Evolutionary conservation across 2,329 filamentous ascomycete genomes (phyloP).

Genomic region (Grosmannia penicillata): DNA sequence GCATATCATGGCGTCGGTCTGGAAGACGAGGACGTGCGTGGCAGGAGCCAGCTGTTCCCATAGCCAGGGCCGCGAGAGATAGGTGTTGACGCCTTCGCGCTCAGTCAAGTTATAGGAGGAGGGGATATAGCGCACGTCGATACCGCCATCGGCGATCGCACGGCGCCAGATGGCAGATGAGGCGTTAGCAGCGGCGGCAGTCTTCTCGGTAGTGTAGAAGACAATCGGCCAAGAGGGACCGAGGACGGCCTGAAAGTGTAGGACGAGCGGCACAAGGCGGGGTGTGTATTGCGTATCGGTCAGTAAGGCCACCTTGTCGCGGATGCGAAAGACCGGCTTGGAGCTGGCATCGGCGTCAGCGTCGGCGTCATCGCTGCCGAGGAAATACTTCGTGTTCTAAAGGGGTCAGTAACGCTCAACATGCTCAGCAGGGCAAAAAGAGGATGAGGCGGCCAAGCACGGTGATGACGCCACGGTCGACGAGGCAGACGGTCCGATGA

Average conservation of each 20-base stretch:
- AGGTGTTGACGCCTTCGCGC: constrained; percentile 20
- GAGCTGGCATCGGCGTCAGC: neutral
- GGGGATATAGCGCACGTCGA: constrained; percentile 24
- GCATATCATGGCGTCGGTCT: constrained; percentile 23
- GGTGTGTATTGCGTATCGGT: constrained; percentile 29
- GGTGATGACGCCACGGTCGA: no score
- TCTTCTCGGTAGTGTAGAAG: constrained; percentile 23
- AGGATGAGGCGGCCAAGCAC: no score
- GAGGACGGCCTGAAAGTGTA: constrained; percentile 19
- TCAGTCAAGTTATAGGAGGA: constrained; percentile 18
- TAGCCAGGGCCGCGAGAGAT: constrained; percentile 20
- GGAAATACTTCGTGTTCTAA: constrained; percentile 6
- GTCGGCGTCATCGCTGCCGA: neutral
- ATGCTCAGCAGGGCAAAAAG: neutral
- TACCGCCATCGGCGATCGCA: constrained; percentile 17
- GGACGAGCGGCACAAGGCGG: constrained; percentile 16
- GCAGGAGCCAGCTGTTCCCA: constrained; percentile 21
- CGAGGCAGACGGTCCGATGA: no score
- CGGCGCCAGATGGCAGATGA: constrained; percentile 20
- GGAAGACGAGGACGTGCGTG: constrained; percentile 21
- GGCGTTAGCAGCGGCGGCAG: constrained; percentile 7
- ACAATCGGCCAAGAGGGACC: constrained; percentile 29
- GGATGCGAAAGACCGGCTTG: constrained; percentile 3
- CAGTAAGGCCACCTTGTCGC: constrained; percentile 13
- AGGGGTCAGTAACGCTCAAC: no score